A percentile compares a stretch with the other conserved stretches of the same genome.
These are phyloP conservation scores for Daldinia loculata DNA, from an alignment of 495 filamentous ascomycete genomes.

Conservation along the genomic window DNA sequence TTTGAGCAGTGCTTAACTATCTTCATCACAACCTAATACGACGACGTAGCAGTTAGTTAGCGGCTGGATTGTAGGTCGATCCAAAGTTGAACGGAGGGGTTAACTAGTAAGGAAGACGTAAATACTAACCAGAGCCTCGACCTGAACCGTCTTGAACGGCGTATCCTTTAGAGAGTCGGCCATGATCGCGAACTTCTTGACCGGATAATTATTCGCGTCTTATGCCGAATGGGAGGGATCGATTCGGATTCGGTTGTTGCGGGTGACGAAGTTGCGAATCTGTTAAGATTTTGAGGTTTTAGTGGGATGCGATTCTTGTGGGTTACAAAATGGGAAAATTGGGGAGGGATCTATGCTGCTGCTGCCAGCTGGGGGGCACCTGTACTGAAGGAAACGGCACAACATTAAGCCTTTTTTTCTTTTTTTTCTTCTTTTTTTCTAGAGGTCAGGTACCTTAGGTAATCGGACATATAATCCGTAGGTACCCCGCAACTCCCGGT, in stretches of 20 bases:
- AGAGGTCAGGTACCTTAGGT: too few relatives aligned
- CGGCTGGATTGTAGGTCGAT: neutral
- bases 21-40: constrained; percentile 93
- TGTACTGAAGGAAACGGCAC: neutral
- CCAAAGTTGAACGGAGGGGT: constrained; percentile 9
- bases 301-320: constrained; percentile 46
- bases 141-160: constrained; percentile 80
- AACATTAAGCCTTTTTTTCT: neutral
- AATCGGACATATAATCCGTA: neutral
- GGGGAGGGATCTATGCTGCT: constrained; percentile 3
- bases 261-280: constrained; percentile 36
- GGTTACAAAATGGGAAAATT: constrained; percentile 35
- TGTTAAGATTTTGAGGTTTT: constrained; percentile 42
- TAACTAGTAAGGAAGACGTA: constrained; percentile 1
- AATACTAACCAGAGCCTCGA: constrained; percentile 77
- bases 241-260: constrained; percentile 1
- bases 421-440: too few relatives aligned
- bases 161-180: constrained; percentile 63
- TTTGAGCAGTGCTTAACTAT: constrained; percentile 92
- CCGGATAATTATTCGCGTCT: constrained; percentile 5
- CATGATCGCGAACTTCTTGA: constrained; percentile 45
- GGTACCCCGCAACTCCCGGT: neutral
- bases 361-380: neutral
- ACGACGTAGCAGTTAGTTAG: constrained; percentile 19
- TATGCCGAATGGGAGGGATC: neutral